These are phyloP conservation scores for Gnomoniopsis sp. DNA, from an alignment of 2,329 filamentous ascomycete species.

Conservation along the genomic window DNA sequence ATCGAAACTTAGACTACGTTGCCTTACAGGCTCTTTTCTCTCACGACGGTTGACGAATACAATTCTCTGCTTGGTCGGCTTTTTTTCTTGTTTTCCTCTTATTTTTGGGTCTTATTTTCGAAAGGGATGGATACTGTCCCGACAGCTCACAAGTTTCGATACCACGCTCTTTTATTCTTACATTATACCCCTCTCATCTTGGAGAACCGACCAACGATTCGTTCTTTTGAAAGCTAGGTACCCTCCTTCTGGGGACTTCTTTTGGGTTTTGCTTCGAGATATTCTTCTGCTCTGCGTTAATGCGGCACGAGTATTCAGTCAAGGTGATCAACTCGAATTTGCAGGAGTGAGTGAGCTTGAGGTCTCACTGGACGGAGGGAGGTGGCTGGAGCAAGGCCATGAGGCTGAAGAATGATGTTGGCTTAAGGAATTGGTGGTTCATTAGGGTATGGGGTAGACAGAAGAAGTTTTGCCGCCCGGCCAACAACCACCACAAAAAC, in stretches of 20 bases:
- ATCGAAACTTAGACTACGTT: neutral
- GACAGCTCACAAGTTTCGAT: constrained; percentile 12
- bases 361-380: neutral
- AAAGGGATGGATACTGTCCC: constrained; percentile 1
- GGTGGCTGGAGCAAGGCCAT: neutral
- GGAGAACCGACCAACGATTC: constrained; percentile 12
- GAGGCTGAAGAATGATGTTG: too few relatives aligned
- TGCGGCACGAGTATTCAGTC: neutral
- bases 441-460: too few relatives aligned
- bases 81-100: neutral
- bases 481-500: too few relatives aligned
- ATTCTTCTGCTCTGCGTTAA: neutral
- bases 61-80: neutral
- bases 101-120: constrained; percentile 1
- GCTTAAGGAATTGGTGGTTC: too few relatives aligned
- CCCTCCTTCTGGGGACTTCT: neutral
- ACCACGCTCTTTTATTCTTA: constrained; percentile 19
- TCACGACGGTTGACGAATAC: constrained; percentile 17
- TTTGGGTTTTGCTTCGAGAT: neutral
- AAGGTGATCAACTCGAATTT: too few relatives aligned
- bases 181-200: constrained; percentile 12
- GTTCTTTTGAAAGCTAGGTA: constrained; percentile 13
- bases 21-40: constrained; percentile 1
- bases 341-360: too few relatives aligned
- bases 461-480: too few relatives aligned